Percentiles rank a stretch among this genome's conserved stretches.
Conservation (phyloP, 2,329 filamentous ascomycete genomes). For the Talaromyces amestolkiae region DNA sequence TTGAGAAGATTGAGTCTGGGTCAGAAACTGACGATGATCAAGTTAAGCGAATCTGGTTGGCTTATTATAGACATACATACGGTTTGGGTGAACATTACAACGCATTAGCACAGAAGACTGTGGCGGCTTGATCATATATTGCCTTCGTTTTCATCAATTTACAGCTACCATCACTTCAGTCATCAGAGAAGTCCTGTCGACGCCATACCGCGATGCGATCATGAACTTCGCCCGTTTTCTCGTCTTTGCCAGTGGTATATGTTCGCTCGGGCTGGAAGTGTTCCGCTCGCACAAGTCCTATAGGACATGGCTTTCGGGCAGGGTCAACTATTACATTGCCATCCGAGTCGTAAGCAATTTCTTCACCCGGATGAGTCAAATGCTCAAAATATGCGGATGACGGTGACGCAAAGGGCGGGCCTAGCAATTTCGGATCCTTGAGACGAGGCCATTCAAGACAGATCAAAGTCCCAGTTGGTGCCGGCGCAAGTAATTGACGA, state of each 20-base stretch:
- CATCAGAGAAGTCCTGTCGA: slow-evolving; percentile 25
- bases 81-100: slow-evolving; percentile 98
- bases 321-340: slow-evolving; percentile 52
- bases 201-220: slow-evolving; percentile 47
- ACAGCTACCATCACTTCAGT: background rate
- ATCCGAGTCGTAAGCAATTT: slow-evolving; percentile 60
- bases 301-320: slow-evolving; percentile 42
- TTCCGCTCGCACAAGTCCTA: slow-evolving; percentile 47
- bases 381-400: slow-evolving; percentile 70
- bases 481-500: slow-evolving; percentile 52
- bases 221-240: slow-evolving; percentile 37
- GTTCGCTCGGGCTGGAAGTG: slow-evolving; percentile 58
- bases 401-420: slow-evolving; percentile 71
- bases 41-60: slow-evolving; percentile 74
- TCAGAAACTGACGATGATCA: slow-evolving; percentile 44
- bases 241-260: slow-evolving; percentile 53
- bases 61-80: slow-evolving; percentile 92
- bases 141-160: background rate
- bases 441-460: slow-evolving; percentile 76
- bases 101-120: slow-evolving; percentile 60
- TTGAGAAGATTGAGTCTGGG: slow-evolving; percentile 68
- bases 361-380: slow-evolving; percentile 66
- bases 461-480: slow-evolving; percentile 51
- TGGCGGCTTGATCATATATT: background rate
- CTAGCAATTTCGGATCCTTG: slow-evolving; percentile 63